Conservation (phyloP, 371 early-diverging fungal species). For the Mortierella sp. region DNA sequence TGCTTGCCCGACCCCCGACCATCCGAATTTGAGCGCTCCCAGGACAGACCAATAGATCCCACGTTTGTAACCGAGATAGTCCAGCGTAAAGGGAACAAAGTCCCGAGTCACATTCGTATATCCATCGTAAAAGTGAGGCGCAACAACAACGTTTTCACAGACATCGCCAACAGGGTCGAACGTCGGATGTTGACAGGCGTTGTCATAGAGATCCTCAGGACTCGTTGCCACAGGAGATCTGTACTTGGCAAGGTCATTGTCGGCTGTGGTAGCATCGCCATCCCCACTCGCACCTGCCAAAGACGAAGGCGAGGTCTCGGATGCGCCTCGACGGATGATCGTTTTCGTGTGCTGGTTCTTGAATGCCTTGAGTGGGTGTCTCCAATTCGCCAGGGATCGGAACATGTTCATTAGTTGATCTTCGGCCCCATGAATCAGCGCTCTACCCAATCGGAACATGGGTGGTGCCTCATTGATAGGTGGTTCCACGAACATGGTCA, state of each 20-base stretch:
- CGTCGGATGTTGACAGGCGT: constrained; percentile 28
- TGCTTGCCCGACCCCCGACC: constrained; percentile 24
- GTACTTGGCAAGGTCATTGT: not conserved
- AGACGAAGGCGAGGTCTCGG: not conserved
- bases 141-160: constrained; percentile 70
- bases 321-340: constrained; percentile 1
- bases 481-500: constrained; percentile 80
- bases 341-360: constrained; percentile 14
- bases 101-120: constrained; percentile 48
- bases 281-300: not conserved
- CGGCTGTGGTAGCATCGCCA: not conserved
- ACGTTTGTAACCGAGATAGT: constrained; percentile 77
- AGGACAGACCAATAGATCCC: constrained; percentile 50
- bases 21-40: constrained; percentile 36
- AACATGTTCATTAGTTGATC: constrained; percentile 36
- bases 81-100: constrained; percentile 57
- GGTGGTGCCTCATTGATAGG: constrained; percentile 71
- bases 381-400: constrained; percentile 18
- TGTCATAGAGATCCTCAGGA: constrained; percentile 22
- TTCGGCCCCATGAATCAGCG: constrained; percentile 34
- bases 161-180: constrained; percentile 61
- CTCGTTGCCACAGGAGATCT: not conserved
- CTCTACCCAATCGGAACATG: constrained; percentile 30
- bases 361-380: constrained; percentile 3
- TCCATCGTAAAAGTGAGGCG: constrained; percentile 86